Evolutionary conservation across 345 rosid genomes (phyloP), one percentile per base, ranked within the genome.

Genomic region (Trapa incisa): DNA sequence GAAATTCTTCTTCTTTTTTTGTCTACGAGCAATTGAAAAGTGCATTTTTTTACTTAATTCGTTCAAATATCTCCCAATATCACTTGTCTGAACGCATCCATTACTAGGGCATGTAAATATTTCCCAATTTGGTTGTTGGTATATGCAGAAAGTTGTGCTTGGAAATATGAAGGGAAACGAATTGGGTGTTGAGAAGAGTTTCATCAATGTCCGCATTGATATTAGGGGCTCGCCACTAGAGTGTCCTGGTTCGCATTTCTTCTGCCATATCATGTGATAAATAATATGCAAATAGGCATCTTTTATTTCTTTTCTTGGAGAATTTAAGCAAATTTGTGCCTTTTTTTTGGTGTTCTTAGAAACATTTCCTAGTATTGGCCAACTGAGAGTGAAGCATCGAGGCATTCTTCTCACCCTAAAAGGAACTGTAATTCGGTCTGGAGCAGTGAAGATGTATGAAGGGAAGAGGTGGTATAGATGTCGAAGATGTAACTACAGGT

Each of bases 371-470:
- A 84, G 91, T 80, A 87, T 90, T 57, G 96, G 97, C 13, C 79
- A 79, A 37, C 78, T 90, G 70, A 86, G 97, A 75, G 97, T 90
- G 69, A 90, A 83, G 84, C 99, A 93, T 70, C 83, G 82, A 6
- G 88, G 89, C 54, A 78, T 90, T 82, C 86, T 93, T 17, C 81
- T 90, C 53, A 88, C 91, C 35, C 80, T 90, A 57, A 93, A 85
- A 71, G 99, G 98, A 60, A 93, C 96, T 1, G 91, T 93, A 33
- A 93, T 87, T 69, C 79, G 97, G 54, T 90, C 97, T 2, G 98
- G 92, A 65, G 84, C 92, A 69, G 80, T 83, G 61, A 93, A 90
- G 83, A 90, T 93, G 98, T 90, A 84, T 47, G 98, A 93, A 75
- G 98, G 97, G 61, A 88, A 82, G 77, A 79, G 96, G 83, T 82